phyloP scores from a whole-genome alignment of 2,329 filamentous ascomycete species.

The Tolypocladium album region DNA sequence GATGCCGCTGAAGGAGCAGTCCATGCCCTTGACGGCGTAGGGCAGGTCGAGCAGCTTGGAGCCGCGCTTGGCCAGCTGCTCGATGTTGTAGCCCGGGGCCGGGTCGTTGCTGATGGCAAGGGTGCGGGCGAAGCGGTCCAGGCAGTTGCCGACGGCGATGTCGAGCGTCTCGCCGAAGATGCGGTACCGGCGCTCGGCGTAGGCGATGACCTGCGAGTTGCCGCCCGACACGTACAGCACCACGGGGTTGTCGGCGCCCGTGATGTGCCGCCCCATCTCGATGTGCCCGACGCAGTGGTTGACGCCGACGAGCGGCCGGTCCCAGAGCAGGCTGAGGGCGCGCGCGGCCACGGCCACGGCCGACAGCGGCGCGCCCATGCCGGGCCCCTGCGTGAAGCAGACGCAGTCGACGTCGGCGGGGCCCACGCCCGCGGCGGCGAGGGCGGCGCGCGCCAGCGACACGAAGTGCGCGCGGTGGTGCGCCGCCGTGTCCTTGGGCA shows the following conservation, averaged over 20 bases:
- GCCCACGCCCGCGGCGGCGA: constrained; percentile 54
- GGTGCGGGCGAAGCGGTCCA: constrained; percentile 90
- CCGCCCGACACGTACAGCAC: constrained; percentile 93
- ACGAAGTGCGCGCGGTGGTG: constrained; percentile 87
- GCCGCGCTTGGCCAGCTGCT: constrained; percentile 74
- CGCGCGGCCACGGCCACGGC: constrained; percentile 78
- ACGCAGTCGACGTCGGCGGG: constrained; percentile 72
- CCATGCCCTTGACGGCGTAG: constrained; percentile 98
- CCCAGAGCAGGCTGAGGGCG: constrained; percentile 74
- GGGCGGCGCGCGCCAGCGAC: constrained; percentile 65
- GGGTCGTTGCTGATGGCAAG: constrained; percentile 90
- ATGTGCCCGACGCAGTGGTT: constrained; percentile 99
- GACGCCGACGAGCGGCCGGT: constrained; percentile 79
- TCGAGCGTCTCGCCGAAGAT: constrained; percentile 98
- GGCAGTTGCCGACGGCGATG: constrained; percentile 94
- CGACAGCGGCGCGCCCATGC: constrained; percentile 90
- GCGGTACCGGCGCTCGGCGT: constrained; percentile 85
- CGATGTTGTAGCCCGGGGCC: constrained; percentile 95
- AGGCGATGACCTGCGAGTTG: constrained; percentile 97
- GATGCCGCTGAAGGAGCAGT: constrained; percentile 92
- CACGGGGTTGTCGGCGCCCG: constrained; percentile 80
- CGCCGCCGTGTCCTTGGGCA: constrained; percentile 89
- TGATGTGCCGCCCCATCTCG: constrained; percentile 94
- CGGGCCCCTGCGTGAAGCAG: constrained; percentile 90
- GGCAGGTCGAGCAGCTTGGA: constrained; percentile 74